A percentile compares a stretch with the other conserved stretches of the same genome.
These are phyloP conservation scores for Dipteronia sinensis DNA, from an alignment of 345 rosid species.

Conservation along the genomic window DNA sequence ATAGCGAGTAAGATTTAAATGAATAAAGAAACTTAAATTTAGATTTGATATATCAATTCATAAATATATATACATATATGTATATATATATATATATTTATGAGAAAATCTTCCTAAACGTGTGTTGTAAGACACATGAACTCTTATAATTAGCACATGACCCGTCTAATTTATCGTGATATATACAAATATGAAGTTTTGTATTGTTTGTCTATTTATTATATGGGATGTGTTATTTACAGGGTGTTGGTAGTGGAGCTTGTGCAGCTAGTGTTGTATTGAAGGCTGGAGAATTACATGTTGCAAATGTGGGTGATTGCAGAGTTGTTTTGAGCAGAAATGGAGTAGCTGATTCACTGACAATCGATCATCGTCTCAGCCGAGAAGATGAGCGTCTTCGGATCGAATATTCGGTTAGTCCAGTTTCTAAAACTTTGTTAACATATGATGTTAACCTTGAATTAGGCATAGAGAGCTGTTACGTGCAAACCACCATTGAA, in stretches of 20 bases:
- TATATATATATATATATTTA: too few species aligned
- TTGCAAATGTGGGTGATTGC: slow-evolving; percentile 57
- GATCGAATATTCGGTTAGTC: slow-evolving; percentile 44
- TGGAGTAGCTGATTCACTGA: slow-evolving; percentile 41
- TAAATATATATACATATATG: too few species aligned
- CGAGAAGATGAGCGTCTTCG: slow-evolving; percentile 50
- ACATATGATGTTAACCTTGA: not conserved
- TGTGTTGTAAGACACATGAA: too few species aligned
- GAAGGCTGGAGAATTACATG: slow-evolving; percentile 41
- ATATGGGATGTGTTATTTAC: slow-evolving; percentile 3
- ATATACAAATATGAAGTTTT: not conserved
- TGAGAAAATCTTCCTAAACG: not conserved
- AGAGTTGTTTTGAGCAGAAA: slow-evolving; percentile 47
- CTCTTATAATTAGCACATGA: not conserved
- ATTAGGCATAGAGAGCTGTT: too few species aligned
- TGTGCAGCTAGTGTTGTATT: slow-evolving; percentile 46
- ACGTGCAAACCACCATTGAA: too few species aligned
- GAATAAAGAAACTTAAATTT: not conserved
- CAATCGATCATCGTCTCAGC: slow-evolving; percentile 43
- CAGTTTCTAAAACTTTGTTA: not conserved
- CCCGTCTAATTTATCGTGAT: not conserved
- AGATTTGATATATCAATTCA: too few species aligned
- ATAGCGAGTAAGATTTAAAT: not conserved
- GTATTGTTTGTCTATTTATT: not conserved
- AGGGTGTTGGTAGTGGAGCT: slow-evolving; percentile 56